phyloP scores from a whole-genome alignment of 495 filamentous ascomycete genomes.

The Aspergillus homomorphus region DNA sequence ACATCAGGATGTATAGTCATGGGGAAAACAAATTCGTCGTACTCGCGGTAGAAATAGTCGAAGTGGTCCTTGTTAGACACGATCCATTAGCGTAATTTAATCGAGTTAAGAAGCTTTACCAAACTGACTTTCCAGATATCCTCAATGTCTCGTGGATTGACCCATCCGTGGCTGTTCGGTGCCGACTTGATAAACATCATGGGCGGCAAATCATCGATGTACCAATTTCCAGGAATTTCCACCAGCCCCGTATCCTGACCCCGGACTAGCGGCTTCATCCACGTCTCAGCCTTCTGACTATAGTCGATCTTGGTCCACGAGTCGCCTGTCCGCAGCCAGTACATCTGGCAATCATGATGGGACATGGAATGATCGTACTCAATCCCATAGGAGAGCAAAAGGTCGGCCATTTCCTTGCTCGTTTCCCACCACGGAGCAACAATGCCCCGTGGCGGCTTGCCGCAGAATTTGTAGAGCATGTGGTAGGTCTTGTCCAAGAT shows the following conservation, averaged over 20 bases:
- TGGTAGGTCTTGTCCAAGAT: constrained; percentile 75
- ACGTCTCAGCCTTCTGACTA: constrained; percentile 54
- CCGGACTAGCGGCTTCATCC: constrained; percentile 62
- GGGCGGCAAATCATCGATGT: constrained; percentile 61
- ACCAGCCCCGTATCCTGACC: constrained; percentile 55
- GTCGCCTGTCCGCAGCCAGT: constrained; percentile 60
- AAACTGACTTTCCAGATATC: constrained; percentile 50
- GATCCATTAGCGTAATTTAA: background rate
- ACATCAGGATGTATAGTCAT: constrained; percentile 72
- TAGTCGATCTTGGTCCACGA: constrained; percentile 63
- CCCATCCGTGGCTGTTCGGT: constrained; percentile 59
- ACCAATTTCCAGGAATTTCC: constrained; percentile 67
- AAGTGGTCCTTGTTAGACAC: constrained; percentile 51
- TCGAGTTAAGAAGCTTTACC: background rate
- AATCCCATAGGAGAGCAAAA: constrained; percentile 65
- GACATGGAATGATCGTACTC: constrained; percentile 68
- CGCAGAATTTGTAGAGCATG: constrained; percentile 69
- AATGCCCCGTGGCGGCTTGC: constrained; percentile 68
- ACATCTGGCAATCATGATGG: constrained; percentile 65
- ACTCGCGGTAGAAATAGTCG: constrained; percentile 67
- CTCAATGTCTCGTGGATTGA: constrained; percentile 56
- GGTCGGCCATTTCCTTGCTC: constrained; percentile 60
- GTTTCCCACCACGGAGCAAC: constrained; percentile 70
- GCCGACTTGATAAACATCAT: constrained; percentile 64
- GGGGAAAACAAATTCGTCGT: constrained; percentile 67